Conservation (phyloP, 2,329 filamentous ascomycete species). For the Aspergillus sergii region DNA sequence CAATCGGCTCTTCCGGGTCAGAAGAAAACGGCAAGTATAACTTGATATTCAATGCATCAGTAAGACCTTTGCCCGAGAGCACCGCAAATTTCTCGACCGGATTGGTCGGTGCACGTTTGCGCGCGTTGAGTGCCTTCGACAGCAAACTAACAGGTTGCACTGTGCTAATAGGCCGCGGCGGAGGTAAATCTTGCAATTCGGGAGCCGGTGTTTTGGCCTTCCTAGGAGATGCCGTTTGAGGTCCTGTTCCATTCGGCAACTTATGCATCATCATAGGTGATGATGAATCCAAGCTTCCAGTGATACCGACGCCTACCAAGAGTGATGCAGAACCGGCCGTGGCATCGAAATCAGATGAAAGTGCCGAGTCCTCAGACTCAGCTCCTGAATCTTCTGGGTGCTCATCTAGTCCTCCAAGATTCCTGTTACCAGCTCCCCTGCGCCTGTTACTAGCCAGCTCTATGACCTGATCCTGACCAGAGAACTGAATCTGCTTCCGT, state of each 20-base stretch:
- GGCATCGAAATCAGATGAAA: conserved; percentile 58
- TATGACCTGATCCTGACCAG: conserved; percentile 39
- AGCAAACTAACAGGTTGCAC: conserved; percentile 59
- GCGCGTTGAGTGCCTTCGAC: conserved; percentile 60
- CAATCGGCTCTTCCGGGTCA: conserved; percentile 57
- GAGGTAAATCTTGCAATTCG: conserved; percentile 60
- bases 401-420: conserved; percentile 39
- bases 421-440: conserved; percentile 30
- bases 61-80: conserved; percentile 63
- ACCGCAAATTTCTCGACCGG: conserved; percentile 63
- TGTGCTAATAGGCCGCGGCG: conserved; percentile 63
- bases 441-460: conserved; percentile 32
- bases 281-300: conserved; percentile 51
- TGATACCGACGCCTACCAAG: conserved; percentile 53
- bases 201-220: conserved; percentile 51
- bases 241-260: conserved; percentile 35
- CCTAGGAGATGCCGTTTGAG: conserved; percentile 52
- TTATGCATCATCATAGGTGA: conserved; percentile 51
- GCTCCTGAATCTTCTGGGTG: conserved; percentile 51
- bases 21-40: conserved; percentile 64
- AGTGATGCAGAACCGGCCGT: conserved; percentile 60
- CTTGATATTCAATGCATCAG: conserved; percentile 64
- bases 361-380: conserved; percentile 51
- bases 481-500: conserved; percentile 55
- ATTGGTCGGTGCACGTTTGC: conserved; percentile 59